These are phyloP conservation scores for Gamsiella multidivaricata DNA, from an alignment of 192 early-diverging fungal genomes.

Conservation along the genomic window DNA sequence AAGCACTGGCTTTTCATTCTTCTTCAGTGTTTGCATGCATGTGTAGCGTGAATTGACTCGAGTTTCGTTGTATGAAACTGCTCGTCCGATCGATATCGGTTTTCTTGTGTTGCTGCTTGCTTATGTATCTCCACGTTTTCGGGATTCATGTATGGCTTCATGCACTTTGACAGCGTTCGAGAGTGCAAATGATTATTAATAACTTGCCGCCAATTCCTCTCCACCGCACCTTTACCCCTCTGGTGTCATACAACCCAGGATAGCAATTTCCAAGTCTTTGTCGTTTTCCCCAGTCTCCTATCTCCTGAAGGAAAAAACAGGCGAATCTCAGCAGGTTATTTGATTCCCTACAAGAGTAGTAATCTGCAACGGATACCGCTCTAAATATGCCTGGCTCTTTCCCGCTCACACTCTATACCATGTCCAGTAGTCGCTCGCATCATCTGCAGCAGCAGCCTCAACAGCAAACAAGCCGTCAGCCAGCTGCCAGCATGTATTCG, in stretches of 20 bases:
- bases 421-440: not conserved
- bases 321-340: not conserved
- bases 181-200: not conserved
- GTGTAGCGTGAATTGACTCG: too few relatives aligned
- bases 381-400: conserved; percentile 15
- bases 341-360: not conserved
- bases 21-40: too few relatives aligned
- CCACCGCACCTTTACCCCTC: not conserved
- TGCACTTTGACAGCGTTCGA: not conserved
- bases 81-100: too few relatives aligned
- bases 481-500: too few relatives aligned
- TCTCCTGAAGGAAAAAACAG: conserved; percentile 1
- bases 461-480: not conserved
- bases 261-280: not conserved
- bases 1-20: too few relatives aligned
- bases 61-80: too few relatives aligned
- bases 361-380: not conserved
- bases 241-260: not conserved
- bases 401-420: conserved; percentile 27
- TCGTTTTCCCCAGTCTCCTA: conserved; percentile 2
- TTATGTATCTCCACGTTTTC: not conserved
- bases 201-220: not conserved
- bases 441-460: not conserved
- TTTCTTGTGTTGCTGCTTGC: too few relatives aligned
- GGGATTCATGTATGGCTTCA: not conserved